Base-by-base conservation (phyloP, 2,329 filamentous ascomycete genomes). In the Penicillium crustosum region DNA sequence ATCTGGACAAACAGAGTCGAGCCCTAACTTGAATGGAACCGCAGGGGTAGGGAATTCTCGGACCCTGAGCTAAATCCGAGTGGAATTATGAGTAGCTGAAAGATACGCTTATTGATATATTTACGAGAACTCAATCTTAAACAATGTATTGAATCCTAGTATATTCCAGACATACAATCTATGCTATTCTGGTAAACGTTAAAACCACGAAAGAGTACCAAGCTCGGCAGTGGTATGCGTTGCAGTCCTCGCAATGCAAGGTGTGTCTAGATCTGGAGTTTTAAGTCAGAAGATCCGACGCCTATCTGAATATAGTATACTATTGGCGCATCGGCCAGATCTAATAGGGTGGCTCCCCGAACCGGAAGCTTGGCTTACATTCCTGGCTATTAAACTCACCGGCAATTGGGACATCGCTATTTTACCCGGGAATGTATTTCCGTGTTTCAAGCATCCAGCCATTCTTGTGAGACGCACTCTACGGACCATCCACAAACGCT, bases 191-290 rank as follows among this genome's bases (percentile, higher is more conserved):
- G 12, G 25, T 21, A 53, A 45, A 27, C 7, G 27, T 21, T 17
- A 29, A 27, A 25, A 2, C 13, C 19, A 29, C 31, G 19, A 10
- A 35, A 9, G 10, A 15, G 13, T 25, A 23, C 23, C 13, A 35
- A 35, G 41, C 31, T 27, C 17, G 19, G 21, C 7, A 6, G 27
- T 58, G 62, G 63, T 39, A 66, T 65, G 55, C 17, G 43, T 25
- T 55, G 33, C 25, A 36, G 29, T 39, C 53, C 39, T 57, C 35
- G 39, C 39, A 57, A 63, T 27, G 60, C 58, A 66, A 63, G 57
- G 60, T n/a, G 43, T 41, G 15, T 27, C 31, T 21, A 57, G 33
- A 59, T 58, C 60, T 61, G 47, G 50, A 39, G 33, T 13, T 57
- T 53, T 19, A 13, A 19, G 15, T 2, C 19, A 17, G 17, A 49